Percentiles rank a stretch among this genome's conserved stretches.
Conservation (phyloP, 139 green algal species). For the Coelastrella sp. region DNA sequence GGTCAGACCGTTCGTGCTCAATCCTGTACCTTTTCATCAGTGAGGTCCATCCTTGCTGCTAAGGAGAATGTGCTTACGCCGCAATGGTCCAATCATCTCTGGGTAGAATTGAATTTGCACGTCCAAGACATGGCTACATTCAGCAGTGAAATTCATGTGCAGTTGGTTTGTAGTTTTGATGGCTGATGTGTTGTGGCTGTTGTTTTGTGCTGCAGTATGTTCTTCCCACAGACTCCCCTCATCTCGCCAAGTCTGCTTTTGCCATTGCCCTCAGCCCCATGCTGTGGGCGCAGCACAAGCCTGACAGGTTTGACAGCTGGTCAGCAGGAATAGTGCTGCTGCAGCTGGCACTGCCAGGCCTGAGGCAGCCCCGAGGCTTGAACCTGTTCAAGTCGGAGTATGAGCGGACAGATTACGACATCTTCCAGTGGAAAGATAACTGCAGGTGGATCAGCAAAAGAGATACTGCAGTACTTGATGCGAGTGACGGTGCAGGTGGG, state of each 20-base stretch:
- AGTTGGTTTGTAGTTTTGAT: neutral
- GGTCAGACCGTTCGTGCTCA: no score
- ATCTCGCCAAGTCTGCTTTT: conserved; percentile 72
- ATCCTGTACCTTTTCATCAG: no score
- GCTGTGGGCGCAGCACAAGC: conserved; percentile 90
- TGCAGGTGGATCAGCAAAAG: conserved; percentile 53
- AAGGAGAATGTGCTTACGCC: no score
- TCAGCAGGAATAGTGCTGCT: conserved; percentile 58
- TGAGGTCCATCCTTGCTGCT: no score
- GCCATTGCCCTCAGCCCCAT: conserved; percentile 81
- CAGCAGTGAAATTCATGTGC: no score
- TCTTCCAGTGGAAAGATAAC: conserved; percentile 74
- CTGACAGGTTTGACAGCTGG: conserved; percentile 94
- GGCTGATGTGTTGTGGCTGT: neutral
- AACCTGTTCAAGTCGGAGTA: conserved; percentile 72
- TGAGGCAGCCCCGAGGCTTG: conserved; percentile 73
- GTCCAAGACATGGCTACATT: neutral
- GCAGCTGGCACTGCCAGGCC: conserved; percentile 77
- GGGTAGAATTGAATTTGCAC: neutral
- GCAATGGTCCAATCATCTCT: no score
- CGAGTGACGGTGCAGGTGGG: conserved; percentile 62
- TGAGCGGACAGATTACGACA: conserved; percentile 69
- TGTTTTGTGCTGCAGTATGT: neutral
- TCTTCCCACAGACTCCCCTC: conserved; percentile 49
- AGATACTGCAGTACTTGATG: conserved; percentile 83